Evolutionary conservation across 257 asterid genomes (phyloP), one percentile per base, ranked within the genome.

Genomic region (Striga asiatica): DNA sequence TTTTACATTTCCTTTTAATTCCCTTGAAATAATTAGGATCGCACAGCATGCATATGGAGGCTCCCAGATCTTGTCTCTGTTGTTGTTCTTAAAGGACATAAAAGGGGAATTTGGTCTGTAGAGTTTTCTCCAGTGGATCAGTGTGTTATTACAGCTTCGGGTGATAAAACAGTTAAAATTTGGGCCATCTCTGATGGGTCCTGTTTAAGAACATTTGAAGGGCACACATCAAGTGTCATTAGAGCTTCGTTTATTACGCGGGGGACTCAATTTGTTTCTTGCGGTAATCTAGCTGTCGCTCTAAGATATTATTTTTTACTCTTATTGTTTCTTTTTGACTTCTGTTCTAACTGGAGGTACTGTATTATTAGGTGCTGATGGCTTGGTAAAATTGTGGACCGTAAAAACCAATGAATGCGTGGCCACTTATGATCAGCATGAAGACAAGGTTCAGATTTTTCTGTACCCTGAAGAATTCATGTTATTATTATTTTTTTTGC

Each of bases 121-220:
- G 99, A 92, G 77, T 92, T 92, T 71, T 92, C 99, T 70, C 99
- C 99, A 4, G 97, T 92, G 56, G 99, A 92, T 67, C 94, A 82
- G 64, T 88, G 95, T 62, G 94, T 92, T 61, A 76, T 92, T 58
- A 92, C 99, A 56, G 86, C 99, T 29, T 92, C 99, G 23, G 95
- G 95, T 65, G 99, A 92, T 74, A 84, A 82, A 72, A 88, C 97
- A 10, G 66, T 92, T 45, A 92, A 82, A 67, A 81, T 92, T 71
- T 92, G 99, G 99, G 80, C 95, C 31, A 82, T 88, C 63, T 76
- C 93, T 46, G 91, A 85, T 72, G 99, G 99, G 56, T 74, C 94
- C 0, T 92, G 99, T 69, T 74, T 92, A 62, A 92, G 72, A 73
- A 88, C 97, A 57, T 92, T 92, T 70, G 99, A 92, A 75, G 99